phyloP scores from a whole-genome alignment of 176 grass and related monocot species.

The Zoysia japonica region DNA sequence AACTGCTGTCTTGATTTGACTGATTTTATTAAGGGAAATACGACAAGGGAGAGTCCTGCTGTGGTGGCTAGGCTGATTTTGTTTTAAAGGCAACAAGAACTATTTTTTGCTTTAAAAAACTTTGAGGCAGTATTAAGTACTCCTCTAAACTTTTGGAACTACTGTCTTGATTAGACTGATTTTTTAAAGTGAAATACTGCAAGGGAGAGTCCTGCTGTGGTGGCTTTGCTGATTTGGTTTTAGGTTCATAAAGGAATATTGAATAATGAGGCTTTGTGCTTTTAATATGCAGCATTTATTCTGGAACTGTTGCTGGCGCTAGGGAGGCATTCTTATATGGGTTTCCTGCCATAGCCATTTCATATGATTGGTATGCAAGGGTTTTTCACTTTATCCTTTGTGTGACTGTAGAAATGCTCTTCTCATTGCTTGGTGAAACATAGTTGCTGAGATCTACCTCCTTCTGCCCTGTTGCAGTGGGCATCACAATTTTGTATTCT shows the following conservation, averaged over 20 bases:
- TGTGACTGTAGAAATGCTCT: not conserved
- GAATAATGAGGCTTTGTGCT: slow-evolving; percentile 26
- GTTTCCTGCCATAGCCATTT: slow-evolving; percentile 81
- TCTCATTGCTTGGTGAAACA: not conserved
- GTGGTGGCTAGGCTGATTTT: not conserved
- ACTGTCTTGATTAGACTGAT: not conserved
- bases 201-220: not conserved
- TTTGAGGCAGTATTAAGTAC: not conserved
- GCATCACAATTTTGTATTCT: not conserved
- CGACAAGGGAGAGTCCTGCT: not conserved
- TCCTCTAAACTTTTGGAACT: slow-evolving; percentile 11
- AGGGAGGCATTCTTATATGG: slow-evolving; percentile 91
- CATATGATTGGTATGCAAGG: slow-evolving; percentile 76
- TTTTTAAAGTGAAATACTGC: not conserved
- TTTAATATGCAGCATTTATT: slow-evolving; percentile 75
- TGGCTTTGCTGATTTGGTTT: not conserved
- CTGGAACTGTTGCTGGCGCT: slow-evolving; percentile 93
- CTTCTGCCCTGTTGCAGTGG: not conserved
- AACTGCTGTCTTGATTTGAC: slow-evolving; percentile 7
- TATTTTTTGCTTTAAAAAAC: not conserved
- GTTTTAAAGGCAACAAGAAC: not conserved
- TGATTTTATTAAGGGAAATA: not conserved
- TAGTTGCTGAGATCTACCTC: not conserved
- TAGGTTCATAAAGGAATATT: not conserved
- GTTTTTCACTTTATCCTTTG: slow-evolving; percentile 14